Evolutionary conservation across 352 stramenopile species (phyloP).

Genomic region (Pythium brassicae): DNA sequence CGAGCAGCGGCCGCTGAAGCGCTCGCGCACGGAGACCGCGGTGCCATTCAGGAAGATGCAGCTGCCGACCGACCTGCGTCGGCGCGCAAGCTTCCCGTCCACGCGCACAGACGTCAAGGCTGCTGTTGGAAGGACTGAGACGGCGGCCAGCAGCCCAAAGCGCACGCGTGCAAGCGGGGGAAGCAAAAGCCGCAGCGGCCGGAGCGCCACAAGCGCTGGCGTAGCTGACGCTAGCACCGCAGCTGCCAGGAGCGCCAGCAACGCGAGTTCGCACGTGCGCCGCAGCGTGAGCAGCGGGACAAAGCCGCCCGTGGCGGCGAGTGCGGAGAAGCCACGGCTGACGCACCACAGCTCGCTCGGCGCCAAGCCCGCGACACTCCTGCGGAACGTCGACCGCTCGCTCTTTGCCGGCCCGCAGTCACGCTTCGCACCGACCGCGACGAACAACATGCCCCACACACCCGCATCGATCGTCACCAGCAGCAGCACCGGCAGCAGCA

Average conservation of each 20-base stretch:
- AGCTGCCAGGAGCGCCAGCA: not conserved
- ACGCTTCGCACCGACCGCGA: constrained; percentile 14
- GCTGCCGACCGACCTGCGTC: constrained; percentile 9
- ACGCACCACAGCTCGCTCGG: constrained; percentile 9
- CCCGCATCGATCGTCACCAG: not conserved
- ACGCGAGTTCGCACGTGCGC: not conserved
- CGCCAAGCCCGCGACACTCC: constrained; percentile 19
- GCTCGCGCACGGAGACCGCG: constrained; percentile 22
- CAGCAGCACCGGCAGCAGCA: not conserved
- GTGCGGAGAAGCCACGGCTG: constrained; percentile 8
- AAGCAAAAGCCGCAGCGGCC: constrained; percentile 10
- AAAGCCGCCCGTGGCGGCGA: not conserved
- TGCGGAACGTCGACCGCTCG: constrained; percentile 26
- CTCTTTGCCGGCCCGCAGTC: constrained; percentile 17
- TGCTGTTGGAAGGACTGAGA: not conserved
- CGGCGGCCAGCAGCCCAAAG: constrained; percentile 6
- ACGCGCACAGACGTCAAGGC: constrained; percentile 6
- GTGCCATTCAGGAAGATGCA: constrained; percentile 47
- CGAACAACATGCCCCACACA: constrained; percentile 8
- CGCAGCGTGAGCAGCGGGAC: constrained; percentile 2
- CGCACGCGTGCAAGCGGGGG: constrained; percentile 15
- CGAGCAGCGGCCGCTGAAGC: constrained; percentile 45
- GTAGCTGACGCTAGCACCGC: not conserved
- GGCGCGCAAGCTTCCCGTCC: constrained; percentile 13
- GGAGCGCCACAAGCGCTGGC: not conserved